phyloP scores from a whole-genome alignment of 2,329 filamentous ascomycete genomes.

The Cercospora canescens region DNA sequence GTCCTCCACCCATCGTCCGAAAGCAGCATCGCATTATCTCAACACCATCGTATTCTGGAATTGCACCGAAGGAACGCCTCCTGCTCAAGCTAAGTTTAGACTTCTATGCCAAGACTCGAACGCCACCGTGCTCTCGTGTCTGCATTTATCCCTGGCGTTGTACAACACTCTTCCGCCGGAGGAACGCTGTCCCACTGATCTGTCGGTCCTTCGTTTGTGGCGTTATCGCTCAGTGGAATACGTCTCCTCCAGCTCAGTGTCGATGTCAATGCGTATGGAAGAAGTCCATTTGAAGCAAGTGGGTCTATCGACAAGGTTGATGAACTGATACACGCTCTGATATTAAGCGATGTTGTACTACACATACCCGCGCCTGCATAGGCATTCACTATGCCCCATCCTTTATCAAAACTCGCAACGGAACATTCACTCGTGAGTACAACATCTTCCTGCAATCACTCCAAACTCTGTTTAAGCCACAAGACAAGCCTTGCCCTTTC shows the following conservation, averaged over 20 bases:
- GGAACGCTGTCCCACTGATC: slow-evolving; percentile 8
- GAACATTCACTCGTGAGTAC: slow-evolving; percentile 7
- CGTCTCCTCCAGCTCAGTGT: slow-evolving; percentile 3
- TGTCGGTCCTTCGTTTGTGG: background rate
- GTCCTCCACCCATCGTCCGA: background rate
- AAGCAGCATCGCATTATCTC: background rate
- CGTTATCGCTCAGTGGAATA: slow-evolving; percentile 6
- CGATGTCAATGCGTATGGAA: slow-evolving; percentile 5
- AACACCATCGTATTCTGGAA: slow-evolving; percentile 10
- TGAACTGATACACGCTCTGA: slow-evolving; percentile 8
- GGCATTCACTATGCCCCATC: slow-evolving; percentile 1
- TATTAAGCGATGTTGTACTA: slow-evolving; percentile 16
- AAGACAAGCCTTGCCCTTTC: background rate
- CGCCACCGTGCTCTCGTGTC: background rate
- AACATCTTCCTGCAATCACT: background rate
- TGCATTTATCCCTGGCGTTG: slow-evolving; percentile 4
- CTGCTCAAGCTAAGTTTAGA: slow-evolving; percentile 5
- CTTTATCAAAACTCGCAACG: slow-evolving; percentile 3
- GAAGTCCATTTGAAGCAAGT: slow-evolving; percentile 14
- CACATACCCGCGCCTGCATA: slow-evolving; percentile 5
- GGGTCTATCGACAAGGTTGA: slow-evolving; percentile 12
- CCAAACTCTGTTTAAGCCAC: slow-evolving; percentile 11
- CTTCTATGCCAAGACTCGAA: background rate
- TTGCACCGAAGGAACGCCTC: slow-evolving; percentile 17
- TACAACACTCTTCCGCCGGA: slow-evolving; percentile 14